phyloP scores from a whole-genome alignment of 2,329 filamentous ascomycete genomes.

The Alternaria postmessia region DNA sequence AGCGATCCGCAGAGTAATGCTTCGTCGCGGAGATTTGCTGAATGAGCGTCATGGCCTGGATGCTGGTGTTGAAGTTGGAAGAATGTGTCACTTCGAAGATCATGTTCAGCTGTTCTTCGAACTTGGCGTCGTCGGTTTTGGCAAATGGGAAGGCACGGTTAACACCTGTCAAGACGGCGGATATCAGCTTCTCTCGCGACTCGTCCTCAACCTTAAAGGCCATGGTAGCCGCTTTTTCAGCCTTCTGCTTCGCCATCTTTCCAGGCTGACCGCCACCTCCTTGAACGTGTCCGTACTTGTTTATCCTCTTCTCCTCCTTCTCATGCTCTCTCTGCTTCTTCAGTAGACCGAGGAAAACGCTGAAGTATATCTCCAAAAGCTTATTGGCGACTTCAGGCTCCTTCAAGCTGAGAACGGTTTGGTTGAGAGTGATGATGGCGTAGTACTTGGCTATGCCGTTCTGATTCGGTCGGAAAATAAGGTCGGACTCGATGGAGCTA shows the following conservation, averaged over 20 bases:
- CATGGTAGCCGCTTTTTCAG: slow-evolving; percentile 54
- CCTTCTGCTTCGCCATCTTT: slow-evolving; percentile 61
- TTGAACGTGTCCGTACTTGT: slow-evolving; percentile 61
- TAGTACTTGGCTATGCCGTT: slow-evolving; percentile 92
- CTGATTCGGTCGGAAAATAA: slow-evolving; percentile 87
- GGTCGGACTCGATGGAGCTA: slow-evolving; percentile 83
- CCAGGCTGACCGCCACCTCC: slow-evolving; percentile 63
- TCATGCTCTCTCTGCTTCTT: slow-evolving; percentile 64
- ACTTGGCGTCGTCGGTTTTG: slow-evolving; percentile 78
- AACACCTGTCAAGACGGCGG: slow-evolving; percentile 89
- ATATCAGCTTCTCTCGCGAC: slow-evolving; percentile 88
- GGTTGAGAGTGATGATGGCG: slow-evolving; percentile 94
- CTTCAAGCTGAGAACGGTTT: slow-evolving; percentile 87
- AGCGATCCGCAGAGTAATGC: slow-evolving; percentile 84
- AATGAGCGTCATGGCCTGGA: slow-evolving; percentile 93
- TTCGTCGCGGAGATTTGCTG: slow-evolving; percentile 87
- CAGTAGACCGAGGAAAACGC: slow-evolving; percentile 81
- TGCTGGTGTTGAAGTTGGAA: slow-evolving; percentile 97
- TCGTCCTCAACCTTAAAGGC: slow-evolving; percentile 63
- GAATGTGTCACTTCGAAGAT: slow-evolving; percentile 97
- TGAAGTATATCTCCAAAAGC: slow-evolving; percentile 90
- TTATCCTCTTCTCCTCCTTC: slow-evolving; percentile 50
- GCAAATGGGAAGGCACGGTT: slow-evolving; percentile 96
- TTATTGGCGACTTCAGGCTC: slow-evolving; percentile 83
- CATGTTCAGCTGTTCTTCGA: slow-evolving; percentile 90